phyloP scores from a whole-genome alignment of 306 rosid genomes.

The Inga oerstediana region DNA sequence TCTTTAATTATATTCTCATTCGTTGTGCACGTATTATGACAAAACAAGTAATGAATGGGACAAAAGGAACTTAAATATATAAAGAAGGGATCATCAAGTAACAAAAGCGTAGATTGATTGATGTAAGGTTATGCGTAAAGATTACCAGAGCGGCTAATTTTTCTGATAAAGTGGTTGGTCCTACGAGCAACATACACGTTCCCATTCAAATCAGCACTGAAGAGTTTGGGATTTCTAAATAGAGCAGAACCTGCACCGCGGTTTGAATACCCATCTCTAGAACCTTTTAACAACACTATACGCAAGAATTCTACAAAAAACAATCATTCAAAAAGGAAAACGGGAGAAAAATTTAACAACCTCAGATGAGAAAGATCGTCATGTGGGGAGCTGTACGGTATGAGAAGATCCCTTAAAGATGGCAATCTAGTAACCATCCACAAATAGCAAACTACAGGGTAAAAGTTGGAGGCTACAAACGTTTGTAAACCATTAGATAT shows the following conservation, averaged over 20 bases:
- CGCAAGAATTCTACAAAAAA: conserved; percentile 29
- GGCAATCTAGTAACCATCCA: too few relatives aligned
- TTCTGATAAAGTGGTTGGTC: conserved; percentile 52
- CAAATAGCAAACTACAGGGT: too few relatives aligned
- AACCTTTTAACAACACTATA: conserved; percentile 43
- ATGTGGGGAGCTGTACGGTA: conserved; percentile 46
- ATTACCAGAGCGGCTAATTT: conserved; percentile 57
- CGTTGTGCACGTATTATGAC: neutral
- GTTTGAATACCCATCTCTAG: conserved; percentile 63
- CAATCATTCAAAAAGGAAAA: neutral
- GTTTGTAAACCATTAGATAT: too few relatives aligned
- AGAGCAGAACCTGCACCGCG: conserved; percentile 53
- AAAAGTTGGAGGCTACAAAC: too few relatives aligned
- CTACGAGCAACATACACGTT: conserved; percentile 69
- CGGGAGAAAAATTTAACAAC: conserved; percentile 13
- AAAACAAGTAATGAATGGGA: neutral
- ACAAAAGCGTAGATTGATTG: neutral
- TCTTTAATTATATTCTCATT: neutral
- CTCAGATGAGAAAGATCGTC: neutral
- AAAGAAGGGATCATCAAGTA: conserved; percentile 11
- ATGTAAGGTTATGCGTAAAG: conserved; percentile 8
- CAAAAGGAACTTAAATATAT: neutral
- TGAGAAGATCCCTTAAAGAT: conserved; percentile 36
- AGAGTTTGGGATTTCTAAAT: conserved; percentile 57
- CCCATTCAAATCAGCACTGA: conserved; percentile 62